Conservation (phyloP, 73 alveolate genomes). For the Paramecium sonneborni region DNA sequence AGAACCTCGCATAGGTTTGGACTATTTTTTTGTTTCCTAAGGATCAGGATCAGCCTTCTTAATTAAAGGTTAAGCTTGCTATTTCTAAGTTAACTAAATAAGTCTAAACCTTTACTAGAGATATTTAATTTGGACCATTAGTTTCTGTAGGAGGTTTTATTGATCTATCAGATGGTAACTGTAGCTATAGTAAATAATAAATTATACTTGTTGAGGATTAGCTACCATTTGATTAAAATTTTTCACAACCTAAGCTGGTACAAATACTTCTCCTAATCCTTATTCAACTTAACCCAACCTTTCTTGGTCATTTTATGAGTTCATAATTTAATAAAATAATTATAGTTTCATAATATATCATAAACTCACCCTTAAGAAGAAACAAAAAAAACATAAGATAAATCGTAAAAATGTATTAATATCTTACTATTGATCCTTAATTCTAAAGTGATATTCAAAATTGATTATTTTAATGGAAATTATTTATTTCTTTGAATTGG, state of each 20-base stretch:
- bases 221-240: slow-evolving; percentile 27
- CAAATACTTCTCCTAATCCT: slow-evolving; percentile 14
- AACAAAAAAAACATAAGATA: background rate
- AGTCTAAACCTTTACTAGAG: background rate
- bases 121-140: background rate
- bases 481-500: no score
- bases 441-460: no score
- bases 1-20: background rate
- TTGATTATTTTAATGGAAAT: no score
- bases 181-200: background rate
- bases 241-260: background rate
- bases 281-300: background rate
- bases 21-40: background rate
- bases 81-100: slow-evolving; percentile 26
- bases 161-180: slow-evolving; percentile 42
- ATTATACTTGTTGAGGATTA: slow-evolving; percentile 19
- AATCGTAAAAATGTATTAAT: no score
- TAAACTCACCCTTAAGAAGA: background rate
- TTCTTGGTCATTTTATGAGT: slow-evolving; percentile 10
- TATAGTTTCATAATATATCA: background rate
- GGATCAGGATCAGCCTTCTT: background rate
- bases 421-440: no score
- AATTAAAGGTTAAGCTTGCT: background rate
- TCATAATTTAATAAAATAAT: background rate
- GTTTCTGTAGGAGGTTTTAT: background rate